Evolutionary conservation across 1,284 basidiomycete genomes (phyloP), one percentile per base, ranked within the genome.

Genomic region (Cutaneotrichosporon curvatum): DNA sequence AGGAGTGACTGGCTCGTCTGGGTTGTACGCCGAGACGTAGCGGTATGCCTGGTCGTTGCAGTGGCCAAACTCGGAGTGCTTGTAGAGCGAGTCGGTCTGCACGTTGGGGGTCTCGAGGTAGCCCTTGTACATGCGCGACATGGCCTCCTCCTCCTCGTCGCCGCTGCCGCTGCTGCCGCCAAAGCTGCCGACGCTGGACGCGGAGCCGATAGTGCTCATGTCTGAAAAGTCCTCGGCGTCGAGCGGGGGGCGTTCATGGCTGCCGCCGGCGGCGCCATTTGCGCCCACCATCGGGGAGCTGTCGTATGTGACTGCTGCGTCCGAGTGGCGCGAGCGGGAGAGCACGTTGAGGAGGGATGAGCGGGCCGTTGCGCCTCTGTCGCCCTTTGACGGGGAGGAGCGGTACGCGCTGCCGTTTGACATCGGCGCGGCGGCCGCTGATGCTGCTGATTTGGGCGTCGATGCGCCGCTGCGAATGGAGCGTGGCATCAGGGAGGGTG

Each of bases 1-100:
- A 10, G 62, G 58, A 25, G 78, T 75, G 51, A 80, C 77, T 25
- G 73, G 71, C 39, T 77, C 67, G 43, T 63, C 59, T 0, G 67
- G 58, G 50, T 69, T 66, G 59, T 65, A 72, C 62, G 70, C 63
- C 57, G 62, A 65, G n/a, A 67, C 68, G 63, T 65, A 70, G 31
- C 70, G 58, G 63, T 66, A 70, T 45, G 65, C 68, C 19, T 62
- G 63, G 53, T 72, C 69, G 56, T 65, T 67, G 55, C 59, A 60
- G 52, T 65, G 63, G 9, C 68, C 70, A 60, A 65, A 72, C 57
- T 72, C 70, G 28, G 55, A 54, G 50, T 72, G 70, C 56, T 65
- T 70, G 54, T 68, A 61, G 0, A 57, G 54, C 34, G 51, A 55
- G 52, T 66, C 65, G 31, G 54, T 62, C 19, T 57, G 50, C 14